A percentile compares a stretch with the other conserved stretches of the same genome.
phyloP scores from a whole-genome alignment of 2,329 filamentous ascomycete genomes.

The Fusarium chuoi region DNA sequence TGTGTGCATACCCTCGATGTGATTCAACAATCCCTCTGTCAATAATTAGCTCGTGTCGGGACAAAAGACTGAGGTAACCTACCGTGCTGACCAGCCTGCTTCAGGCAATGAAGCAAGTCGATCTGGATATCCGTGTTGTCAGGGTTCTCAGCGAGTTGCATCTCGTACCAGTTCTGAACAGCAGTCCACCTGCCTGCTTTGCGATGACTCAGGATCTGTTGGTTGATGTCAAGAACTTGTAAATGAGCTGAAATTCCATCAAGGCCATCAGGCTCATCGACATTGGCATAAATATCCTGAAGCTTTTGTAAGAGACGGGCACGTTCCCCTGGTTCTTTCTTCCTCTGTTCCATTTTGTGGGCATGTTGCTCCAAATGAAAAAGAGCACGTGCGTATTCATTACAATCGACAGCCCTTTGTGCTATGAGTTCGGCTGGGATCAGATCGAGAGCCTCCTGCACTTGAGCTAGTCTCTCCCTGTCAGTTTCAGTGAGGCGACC shows the following conservation, averaged over 20 bases:
- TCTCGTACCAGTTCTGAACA: constrained; percentile 97
- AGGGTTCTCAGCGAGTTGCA: constrained; percentile 83
- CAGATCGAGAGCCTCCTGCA: constrained; percentile 62
- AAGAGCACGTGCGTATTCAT: constrained; percentile 89
- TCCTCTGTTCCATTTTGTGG: constrained; percentile 58
- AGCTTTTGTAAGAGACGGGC: constrained; percentile 78
- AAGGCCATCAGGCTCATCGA: constrained; percentile 96
- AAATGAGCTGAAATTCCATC: constrained; percentile 93
- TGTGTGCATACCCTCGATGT: constrained; percentile 79
- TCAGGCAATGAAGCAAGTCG: constrained; percentile 86
- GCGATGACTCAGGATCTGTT: constrained; percentile 90
- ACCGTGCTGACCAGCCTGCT: constrained; percentile 96
- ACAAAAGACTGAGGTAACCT: constrained; percentile 54
- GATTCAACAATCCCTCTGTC: constrained; percentile 83
- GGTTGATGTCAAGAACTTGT: constrained; percentile 87
- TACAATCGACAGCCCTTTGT: constrained; percentile 88
- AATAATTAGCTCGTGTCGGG: constrained; percentile 33
- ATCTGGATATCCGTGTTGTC: constrained; percentile 81
- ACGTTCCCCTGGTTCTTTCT: constrained; percentile 61
- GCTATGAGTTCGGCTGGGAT: constrained; percentile 83
- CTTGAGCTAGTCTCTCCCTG: constrained; percentile 60
- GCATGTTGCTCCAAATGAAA: constrained; percentile 97
- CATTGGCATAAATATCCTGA: constrained; percentile 95
- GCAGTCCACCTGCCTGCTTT: constrained; percentile 95
- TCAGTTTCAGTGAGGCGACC: constrained; percentile 50